Percentiles rank a stretch among this genome's conserved stretches.
Evolutionary conservation across 441 rosid species (phyloP).

Genomic region (Syzygium syzygioides): DNA sequence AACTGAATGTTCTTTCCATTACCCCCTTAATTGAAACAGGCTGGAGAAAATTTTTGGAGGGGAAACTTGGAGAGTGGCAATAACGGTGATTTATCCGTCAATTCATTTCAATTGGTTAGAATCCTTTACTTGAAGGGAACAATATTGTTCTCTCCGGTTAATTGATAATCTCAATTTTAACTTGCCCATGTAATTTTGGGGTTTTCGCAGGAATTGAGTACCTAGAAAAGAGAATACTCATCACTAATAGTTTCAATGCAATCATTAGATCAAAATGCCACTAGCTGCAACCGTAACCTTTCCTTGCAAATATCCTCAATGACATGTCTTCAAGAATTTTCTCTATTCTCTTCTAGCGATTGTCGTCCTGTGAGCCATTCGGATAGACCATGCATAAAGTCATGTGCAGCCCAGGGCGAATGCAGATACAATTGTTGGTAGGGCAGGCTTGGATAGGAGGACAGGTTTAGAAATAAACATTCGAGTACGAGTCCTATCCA

Average conservation of each 20-base stretch:
- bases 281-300: no score
- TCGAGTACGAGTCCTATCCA: no score
- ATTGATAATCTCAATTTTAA: not conserved
- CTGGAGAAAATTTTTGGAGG: no score
- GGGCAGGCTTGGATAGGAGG: no score
- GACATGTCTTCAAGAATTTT: conserved; percentile 59
- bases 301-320: conserved; percentile 6
- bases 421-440: no score
- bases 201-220: not conserved
- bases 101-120: no score
- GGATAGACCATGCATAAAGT: not conserved
- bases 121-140: no score
- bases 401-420: not conserved
- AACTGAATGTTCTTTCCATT: not conserved
- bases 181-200: not conserved
- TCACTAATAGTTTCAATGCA: not conserved
- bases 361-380: not conserved
- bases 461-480: no score
- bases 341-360: not conserved
- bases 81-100: not conserved
- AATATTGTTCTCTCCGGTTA: not conserved
- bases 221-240: not conserved
- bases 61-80: no score
- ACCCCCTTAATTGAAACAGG: no score
- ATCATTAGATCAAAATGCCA: not conserved